Conservation (phyloP, 257 asterid species). For the Rehmannia glutinosa region DNA sequence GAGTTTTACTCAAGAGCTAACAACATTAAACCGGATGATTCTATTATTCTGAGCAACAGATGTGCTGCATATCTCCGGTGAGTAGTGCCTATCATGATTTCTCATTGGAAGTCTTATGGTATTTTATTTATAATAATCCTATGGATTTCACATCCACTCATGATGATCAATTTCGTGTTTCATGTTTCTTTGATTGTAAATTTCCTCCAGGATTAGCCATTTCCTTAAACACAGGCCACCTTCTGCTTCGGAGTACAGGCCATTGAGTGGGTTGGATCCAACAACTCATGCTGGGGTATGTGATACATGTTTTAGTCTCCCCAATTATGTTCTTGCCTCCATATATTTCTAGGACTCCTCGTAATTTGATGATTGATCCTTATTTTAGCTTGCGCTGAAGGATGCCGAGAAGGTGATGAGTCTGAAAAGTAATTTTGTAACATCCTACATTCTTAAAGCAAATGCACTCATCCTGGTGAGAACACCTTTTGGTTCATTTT, state of each 20-base stretch:
- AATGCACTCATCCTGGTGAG: conserved; percentile 92
- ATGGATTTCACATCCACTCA: conserved; percentile 1
- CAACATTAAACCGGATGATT: conserved; percentile 69
- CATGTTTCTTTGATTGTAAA: conserved; percentile 1
- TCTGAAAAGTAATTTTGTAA: conserved; percentile 35
- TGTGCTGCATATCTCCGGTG: conserved; percentile 88
- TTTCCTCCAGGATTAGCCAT: conserved; percentile 55
- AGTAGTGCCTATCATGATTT: neutral
- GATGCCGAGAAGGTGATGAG: conserved; percentile 88
- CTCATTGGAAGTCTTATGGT: neutral
- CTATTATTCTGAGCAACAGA: conserved; percentile 71
- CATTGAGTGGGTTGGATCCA: conserved; percentile 89
- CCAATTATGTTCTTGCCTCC: neutral
- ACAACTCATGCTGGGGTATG: conserved; percentile 90
- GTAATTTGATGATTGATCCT: conserved; percentile 1
- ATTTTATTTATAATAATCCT: neutral
- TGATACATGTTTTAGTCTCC: neutral
- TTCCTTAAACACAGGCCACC: conserved; percentile 76
- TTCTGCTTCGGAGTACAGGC: conserved; percentile 71
- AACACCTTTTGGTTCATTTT: conserved; percentile 1
- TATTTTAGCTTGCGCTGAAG: conserved; percentile 80
- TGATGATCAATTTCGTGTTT: neutral
- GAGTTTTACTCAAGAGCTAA: conserved; percentile 73
- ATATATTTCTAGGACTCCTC: neutral
- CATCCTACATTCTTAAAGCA: conserved; percentile 72